Base-by-base conservation (phyloP, 768 basidiomycete genomes). In the Podaxis sp. region DNA sequence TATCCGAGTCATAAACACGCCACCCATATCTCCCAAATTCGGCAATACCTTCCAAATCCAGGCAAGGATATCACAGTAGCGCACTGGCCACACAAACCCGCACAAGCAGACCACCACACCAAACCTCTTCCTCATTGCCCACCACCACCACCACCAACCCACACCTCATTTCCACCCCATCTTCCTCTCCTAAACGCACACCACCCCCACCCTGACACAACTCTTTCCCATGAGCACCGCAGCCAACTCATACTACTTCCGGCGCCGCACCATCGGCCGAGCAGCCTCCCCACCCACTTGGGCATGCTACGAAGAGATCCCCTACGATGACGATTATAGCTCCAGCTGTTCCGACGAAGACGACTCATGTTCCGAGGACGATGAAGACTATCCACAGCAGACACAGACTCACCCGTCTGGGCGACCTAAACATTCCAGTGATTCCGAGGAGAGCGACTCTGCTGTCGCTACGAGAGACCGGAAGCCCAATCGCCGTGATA, bases 271-370 rank as follows among this genome's bases (percentile, higher is more conserved):
- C 46, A 85, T 92, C 67, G 91, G 92, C 24, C 84, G 91, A 57
- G 91, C 92, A 42, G 86, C 91, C 17, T 92, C 90, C 2, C 92
- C 92, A 1, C 90, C 92, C 26, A 92, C 90, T 0, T 93, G 91
- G 91, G 90, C 90, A 11, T 93, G 90, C 81, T 93, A 93, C 75
- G 92, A 93, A 82, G 90, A 93, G 83, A 93, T 93, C 73, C 88
- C 87, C 65, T 85, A 86, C 71, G 84, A 84, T 70, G 82, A 82
- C 68, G 84, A 84, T 67, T 85, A 84, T 70, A 86, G 84, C 57
- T 83, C 86, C 65, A 83, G 80, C 62, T 80, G 74, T 65, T 85
- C 84, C 1, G 84, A 85, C 42, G 58, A 44, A 22, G 57, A 58
- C 13, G 58, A 44, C 38, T 87, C 87, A 8, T 88, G 86, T 77